Evolutionary conservation across 768 basidiomycete genomes (phyloP).

Genomic region (Boletus rex-veris): DNA sequence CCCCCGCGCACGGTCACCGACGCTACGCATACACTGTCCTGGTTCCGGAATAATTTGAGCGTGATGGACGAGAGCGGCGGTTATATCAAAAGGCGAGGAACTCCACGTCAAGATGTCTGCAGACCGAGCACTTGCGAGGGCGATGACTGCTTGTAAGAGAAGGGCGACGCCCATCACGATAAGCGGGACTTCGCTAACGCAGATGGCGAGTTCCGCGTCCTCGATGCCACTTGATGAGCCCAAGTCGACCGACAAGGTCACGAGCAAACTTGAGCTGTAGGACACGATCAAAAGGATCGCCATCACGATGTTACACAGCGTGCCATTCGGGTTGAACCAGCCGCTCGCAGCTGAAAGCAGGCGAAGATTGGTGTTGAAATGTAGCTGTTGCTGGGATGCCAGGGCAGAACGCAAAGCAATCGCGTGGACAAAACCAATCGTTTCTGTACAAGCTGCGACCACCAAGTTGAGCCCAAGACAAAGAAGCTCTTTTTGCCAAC

Average conservation of each 20-base stretch:
- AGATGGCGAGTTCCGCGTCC: slow-evolving; percentile 6
- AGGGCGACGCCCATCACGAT: slow-evolving; percentile 26
- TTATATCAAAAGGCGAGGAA: slow-evolving; percentile 29
- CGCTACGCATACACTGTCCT: slow-evolving; percentile 28
- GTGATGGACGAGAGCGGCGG: slow-evolving; percentile 30
- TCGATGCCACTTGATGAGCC: slow-evolving; percentile 10
- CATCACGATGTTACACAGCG: slow-evolving; percentile 21
- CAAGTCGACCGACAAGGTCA: slow-evolving; percentile 16
- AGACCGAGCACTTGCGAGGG: slow-evolving; percentile 17
- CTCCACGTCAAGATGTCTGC: slow-evolving; percentile 33
- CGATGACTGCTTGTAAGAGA: slow-evolving; percentile 23
- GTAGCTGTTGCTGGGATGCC: slow-evolving; percentile 22
- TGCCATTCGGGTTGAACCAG: slow-evolving; percentile 23
- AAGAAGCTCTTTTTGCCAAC: slow-evolving; percentile 20
- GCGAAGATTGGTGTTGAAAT: slow-evolving; percentile 31
- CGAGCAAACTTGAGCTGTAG: slow-evolving; percentile 27
- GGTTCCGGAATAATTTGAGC: slow-evolving; percentile 16
- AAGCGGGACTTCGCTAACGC: slow-evolving; percentile 25
- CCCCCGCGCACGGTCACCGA: slow-evolving; percentile 5
- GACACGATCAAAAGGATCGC: slow-evolving; percentile 29
- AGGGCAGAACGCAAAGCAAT: slow-evolving; percentile 28
- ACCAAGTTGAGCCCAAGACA: slow-evolving; percentile 27
- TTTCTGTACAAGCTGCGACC: slow-evolving; percentile 27
- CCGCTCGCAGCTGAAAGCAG: slow-evolving; percentile 23
- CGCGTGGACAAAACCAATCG: slow-evolving; percentile 28